These are phyloP conservation scores for Pseudogymnoascus destructans DNA, from an alignment of 2,329 filamentous ascomycete genomes.

Conservation along the genomic window DNA sequence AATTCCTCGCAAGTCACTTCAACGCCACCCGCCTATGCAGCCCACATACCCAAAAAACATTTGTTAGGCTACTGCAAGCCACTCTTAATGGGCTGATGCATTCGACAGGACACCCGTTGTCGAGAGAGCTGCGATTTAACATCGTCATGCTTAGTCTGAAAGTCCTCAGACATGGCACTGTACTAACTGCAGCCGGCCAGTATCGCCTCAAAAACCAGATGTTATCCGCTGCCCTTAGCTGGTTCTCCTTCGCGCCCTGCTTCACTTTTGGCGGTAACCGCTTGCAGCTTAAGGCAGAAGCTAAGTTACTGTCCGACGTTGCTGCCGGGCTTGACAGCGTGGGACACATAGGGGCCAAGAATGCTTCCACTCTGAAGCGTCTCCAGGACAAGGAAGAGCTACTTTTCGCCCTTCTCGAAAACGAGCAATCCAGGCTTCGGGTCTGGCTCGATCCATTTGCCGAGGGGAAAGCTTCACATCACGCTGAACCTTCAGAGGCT, in stretches of 20 bases:
- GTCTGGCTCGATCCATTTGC: slow-evolving; percentile 82
- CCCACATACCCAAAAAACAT: slow-evolving; percentile 66
- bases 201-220: slow-evolving; percentile 84
- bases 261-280: slow-evolving; percentile 97
- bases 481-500: slow-evolving; percentile 28
- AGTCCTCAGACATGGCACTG: slow-evolving; percentile 60
- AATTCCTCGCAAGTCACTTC: slow-evolving; percentile 90
- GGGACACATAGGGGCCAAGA: slow-evolving; percentile 40
- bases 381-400: slow-evolving; percentile 71
- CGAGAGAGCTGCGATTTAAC: slow-evolving; percentile 83
- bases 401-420: slow-evolving; percentile 66
- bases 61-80: slow-evolving; percentile 64
- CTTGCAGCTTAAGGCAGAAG: slow-evolving; percentile 85
- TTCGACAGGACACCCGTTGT: slow-evolving; percentile 68
- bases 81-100: slow-evolving; percentile 60
- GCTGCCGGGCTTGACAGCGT: slow-evolving; percentile 51
- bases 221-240: slow-evolving; percentile 70
- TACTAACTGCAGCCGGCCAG: slow-evolving; percentile 47
- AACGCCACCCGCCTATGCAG: slow-evolving; percentile 82
- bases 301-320: slow-evolving; percentile 68
- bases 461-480: slow-evolving; percentile 29
- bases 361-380: slow-evolving; percentile 44
- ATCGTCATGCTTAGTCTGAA: slow-evolving; percentile 71
- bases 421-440: slow-evolving; percentile 67
- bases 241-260: slow-evolving; percentile 72